A percentile compares a stretch with the other conserved stretches of the same genome.
These are phyloP conservation scores for Carnegiea gigantea DNA, from an alignment of 179 eudicot species.

Conservation along the genomic window DNA sequence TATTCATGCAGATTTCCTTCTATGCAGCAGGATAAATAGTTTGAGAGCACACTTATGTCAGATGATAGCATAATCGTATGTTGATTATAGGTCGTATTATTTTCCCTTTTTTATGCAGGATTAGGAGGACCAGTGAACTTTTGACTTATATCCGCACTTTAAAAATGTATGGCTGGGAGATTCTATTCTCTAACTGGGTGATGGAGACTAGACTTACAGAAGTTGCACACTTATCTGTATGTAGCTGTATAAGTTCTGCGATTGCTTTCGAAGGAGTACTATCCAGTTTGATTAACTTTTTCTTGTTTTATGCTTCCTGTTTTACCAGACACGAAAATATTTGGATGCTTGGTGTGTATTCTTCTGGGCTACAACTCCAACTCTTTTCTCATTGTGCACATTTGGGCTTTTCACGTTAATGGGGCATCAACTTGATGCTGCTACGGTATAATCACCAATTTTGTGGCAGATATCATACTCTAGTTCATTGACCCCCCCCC, in stretches of 20 bases:
- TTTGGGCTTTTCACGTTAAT: constrained; percentile 85
- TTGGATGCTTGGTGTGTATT: constrained; percentile 99
- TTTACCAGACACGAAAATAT: constrained; percentile 78
- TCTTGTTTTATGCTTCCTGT: constrained; percentile 15
- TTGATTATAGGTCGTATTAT: constrained; percentile 11
- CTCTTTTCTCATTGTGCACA: constrained; percentile 86
- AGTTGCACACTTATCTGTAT: constrained; percentile 78
- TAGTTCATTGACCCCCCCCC: background rate
- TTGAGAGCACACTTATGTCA: background rate
- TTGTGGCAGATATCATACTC: constrained; percentile 4
- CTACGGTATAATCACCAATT: constrained; percentile 63
- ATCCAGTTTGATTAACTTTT: constrained; percentile 10
- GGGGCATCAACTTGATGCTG: constrained; percentile 94
- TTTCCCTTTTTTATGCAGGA: constrained; percentile 40
- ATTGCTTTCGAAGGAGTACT: background rate
- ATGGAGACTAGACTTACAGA: constrained; percentile 80
- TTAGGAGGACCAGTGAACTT: constrained; percentile 85
- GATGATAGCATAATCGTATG: constrained; percentile 3
- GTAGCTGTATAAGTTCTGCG: constrained; percentile 23
- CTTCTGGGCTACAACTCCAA: constrained; percentile 98
- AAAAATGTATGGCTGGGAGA: constrained; percentile 98
- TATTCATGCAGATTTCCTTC: background rate
- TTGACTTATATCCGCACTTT: constrained; percentile 77
- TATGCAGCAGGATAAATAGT: background rate
- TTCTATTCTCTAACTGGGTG: constrained; percentile 77